phyloP scores from a whole-genome alignment of 2,329 filamentous ascomycete species.

The Phialophora expanda region DNA sequence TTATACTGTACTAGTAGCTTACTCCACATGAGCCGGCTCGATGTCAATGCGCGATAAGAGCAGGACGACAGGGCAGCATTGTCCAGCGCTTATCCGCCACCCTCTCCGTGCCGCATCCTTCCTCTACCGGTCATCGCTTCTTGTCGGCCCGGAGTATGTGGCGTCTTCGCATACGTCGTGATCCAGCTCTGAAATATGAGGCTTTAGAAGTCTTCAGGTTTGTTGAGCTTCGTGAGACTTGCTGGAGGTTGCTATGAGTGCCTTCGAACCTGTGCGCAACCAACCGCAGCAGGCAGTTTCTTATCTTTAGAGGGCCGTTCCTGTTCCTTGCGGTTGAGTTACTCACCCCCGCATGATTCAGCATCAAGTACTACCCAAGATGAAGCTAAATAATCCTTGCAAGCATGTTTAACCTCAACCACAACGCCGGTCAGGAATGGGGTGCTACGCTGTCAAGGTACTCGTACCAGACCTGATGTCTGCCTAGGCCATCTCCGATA shows the following conservation, averaged over 20 bases:
- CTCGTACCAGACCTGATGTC: not conserved
- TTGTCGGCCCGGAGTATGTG: not conserved
- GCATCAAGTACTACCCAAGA: conserved; percentile 2
- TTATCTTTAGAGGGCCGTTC: not conserved
- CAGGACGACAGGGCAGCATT: not conserved
- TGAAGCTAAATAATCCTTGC: conserved; percentile 9
- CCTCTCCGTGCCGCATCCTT: not conserved
- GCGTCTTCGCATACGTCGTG: not conserved
- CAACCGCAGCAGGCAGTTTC: not conserved
- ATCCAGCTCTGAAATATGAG: not conserved
- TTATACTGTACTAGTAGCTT: not conserved
- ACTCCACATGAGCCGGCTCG: not conserved
- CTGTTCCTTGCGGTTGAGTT: not conserved
- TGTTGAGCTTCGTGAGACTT: not conserved
- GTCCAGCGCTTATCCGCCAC: not conserved
- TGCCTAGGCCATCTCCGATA: conserved; percentile 5
- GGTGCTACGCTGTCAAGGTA: not conserved
- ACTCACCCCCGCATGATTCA: conserved; percentile 5
- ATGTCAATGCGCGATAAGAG: not conserved
- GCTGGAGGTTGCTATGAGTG: not conserved
- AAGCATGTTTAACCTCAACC: not conserved
- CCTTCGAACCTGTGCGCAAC: too few relatives aligned
- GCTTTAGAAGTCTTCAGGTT: not conserved
- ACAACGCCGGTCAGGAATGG: not conserved
- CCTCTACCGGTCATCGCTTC: not conserved